Evolutionary conservation across 129 eudicot genomes (phyloP).

Genomic region (Solidago caesia): DNA sequence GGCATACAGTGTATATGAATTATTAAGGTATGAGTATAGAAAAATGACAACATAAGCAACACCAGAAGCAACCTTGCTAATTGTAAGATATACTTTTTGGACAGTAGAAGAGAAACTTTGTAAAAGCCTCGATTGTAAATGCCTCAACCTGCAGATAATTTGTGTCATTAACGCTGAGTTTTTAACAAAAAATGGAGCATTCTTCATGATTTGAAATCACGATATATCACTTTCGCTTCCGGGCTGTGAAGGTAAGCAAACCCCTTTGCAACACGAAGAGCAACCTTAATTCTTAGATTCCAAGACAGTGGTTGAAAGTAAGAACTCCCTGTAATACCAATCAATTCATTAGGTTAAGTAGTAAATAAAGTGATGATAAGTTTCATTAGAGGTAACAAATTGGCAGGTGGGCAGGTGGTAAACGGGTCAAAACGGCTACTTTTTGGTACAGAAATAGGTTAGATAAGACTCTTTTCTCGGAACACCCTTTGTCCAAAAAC

Average conservation of each 20-base stretch:
- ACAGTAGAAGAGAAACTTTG: too few species aligned
- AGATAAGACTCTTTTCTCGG: neutral
- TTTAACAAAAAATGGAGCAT: too few species aligned
- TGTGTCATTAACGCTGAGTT: too few species aligned
- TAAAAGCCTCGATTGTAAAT: too few species aligned
- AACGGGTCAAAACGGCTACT: neutral
- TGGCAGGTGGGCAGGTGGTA: neutral
- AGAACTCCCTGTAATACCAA: slow-evolving; percentile 17
- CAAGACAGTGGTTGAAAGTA: slow-evolving; percentile 26
- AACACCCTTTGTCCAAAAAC: neutral
- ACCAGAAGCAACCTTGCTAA: too few species aligned
- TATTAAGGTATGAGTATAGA: too few species aligned
- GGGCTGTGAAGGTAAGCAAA: slow-evolving; percentile 30
- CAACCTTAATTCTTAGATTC: slow-evolving; percentile 26
- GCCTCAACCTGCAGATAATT: too few species aligned
- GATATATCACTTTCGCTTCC: slow-evolving; percentile 46
- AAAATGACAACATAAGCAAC: too few species aligned
- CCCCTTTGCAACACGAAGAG: slow-evolving; percentile 34
- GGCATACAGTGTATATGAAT: too few species aligned
- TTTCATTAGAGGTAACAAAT: neutral
- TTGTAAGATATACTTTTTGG: too few species aligned
- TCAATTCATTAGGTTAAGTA: neutral
- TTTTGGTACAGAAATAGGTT: neutral
- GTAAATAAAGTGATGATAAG: neutral
- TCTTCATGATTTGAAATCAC: slow-evolving; percentile 70